Evolutionary conservation across 768 basidiomycete species (phyloP).

Genomic region (Favolaschia claudopus): DNA sequence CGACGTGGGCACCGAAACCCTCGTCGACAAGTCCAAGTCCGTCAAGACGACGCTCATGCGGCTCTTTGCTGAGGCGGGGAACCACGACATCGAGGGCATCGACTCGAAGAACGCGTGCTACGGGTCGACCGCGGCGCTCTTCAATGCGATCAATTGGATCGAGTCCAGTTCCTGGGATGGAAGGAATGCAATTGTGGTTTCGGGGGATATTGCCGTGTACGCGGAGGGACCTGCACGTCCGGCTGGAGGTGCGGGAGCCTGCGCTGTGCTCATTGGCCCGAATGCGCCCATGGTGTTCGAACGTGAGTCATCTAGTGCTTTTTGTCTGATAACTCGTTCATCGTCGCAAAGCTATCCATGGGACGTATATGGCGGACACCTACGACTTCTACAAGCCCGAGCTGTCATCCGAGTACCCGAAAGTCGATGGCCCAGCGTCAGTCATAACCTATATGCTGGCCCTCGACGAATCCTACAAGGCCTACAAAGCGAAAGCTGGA

Average conservation of each 20-base stretch:
- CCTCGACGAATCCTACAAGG: conserved; percentile 86
- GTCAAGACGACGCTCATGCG: conserved; percentile 99
- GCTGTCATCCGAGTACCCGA: conserved; percentile 93
- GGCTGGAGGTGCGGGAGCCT: conserved; percentile 96
- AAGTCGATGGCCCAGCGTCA: conserved; percentile 96
- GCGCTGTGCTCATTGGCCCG: conserved; percentile 94
- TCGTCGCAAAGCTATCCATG: conserved; percentile 79
- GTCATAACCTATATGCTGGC: conserved; percentile 95
- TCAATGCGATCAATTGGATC: conserved; percentile 99
- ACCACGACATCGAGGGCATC: conserved; percentile 97
- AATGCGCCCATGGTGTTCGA: conserved; percentile 95
- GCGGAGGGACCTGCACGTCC: conserved; percentile 95
- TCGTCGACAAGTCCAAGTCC: conserved; percentile 99
- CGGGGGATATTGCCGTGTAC: conserved; percentile 97
- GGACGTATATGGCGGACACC: conserved; percentile 95
- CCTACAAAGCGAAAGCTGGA: conserved; percentile 83
- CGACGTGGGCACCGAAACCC: conserved; percentile 98
- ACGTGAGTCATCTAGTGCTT: too few species aligned
- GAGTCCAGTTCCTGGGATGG: conserved; percentile 98
- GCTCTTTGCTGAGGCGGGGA: conserved; percentile 91
- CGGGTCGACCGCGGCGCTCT: conserved; percentile 97
- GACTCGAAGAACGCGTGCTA: conserved; percentile 99
- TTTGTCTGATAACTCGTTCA: background rate
- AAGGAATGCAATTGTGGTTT: conserved; percentile 95
- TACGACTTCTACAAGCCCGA: conserved; percentile 99